phyloP scores from a whole-genome alignment of 2,329 filamentous ascomycete genomes.

The Coniochaeta sp. region DNA sequence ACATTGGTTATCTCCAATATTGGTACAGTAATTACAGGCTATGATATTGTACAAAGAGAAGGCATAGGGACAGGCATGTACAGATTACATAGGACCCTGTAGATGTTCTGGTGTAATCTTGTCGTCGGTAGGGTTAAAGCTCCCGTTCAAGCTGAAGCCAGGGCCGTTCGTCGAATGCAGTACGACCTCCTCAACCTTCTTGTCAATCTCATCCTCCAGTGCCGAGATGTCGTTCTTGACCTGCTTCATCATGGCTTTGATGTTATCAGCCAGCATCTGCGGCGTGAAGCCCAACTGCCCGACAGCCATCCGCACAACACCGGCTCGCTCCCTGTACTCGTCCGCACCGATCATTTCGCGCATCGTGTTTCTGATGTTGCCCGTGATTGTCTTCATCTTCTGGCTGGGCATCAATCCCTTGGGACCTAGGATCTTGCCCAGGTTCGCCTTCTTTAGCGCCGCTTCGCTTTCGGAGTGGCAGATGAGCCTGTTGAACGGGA shows the following conservation, averaged over 20 bases:
- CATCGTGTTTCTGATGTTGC: conserved; percentile 67
- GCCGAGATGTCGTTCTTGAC: conserved; percentile 70
- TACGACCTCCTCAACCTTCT: conserved; percentile 69
- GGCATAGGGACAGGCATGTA: neutral
- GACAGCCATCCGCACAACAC: conserved; percentile 81
- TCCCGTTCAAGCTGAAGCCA: conserved; percentile 78
- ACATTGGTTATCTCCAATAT: conserved; percentile 2
- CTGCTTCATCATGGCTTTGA: conserved; percentile 67
- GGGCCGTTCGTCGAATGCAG: conserved; percentile 83
- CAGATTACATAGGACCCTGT: conserved; percentile 44
- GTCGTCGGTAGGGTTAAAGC: conserved; percentile 58
- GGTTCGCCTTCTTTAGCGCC: conserved; percentile 70
- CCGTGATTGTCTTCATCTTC: conserved; percentile 84
- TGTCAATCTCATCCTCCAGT: conserved; percentile 56
- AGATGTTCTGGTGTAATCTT: conserved; percentile 45
- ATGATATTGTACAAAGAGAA: conserved; percentile 13
- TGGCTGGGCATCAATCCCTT: conserved; percentile 85
- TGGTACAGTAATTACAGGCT: conserved; percentile 12
- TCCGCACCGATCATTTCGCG: conserved; percentile 76
- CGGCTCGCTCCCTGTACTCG: conserved; percentile 78
- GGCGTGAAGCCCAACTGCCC: conserved; percentile 87
- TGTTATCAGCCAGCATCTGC: conserved; percentile 75
- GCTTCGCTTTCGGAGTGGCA: conserved; percentile 73
- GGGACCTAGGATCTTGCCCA: conserved; percentile 80
- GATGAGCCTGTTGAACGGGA: conserved; percentile 84